A percentile compares a stretch with the other conserved stretches of the same genome.
phyloP scores from a whole-genome alignment of 805 yeast genomes.

The Schizosaccharomyces cryophilus region DNA sequence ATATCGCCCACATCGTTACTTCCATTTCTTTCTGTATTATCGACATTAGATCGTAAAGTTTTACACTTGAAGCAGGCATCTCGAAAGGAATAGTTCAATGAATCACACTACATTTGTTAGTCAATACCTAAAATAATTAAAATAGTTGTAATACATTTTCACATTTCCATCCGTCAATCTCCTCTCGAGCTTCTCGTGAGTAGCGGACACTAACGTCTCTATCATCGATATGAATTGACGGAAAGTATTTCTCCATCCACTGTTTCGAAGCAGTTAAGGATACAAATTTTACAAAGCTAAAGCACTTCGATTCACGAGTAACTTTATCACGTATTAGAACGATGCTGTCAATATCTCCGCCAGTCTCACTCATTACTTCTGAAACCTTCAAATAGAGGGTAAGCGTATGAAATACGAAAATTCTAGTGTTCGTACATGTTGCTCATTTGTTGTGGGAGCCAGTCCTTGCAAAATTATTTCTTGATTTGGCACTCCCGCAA shows the following conservation, averaged over 20 bases:
- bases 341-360: neutral
- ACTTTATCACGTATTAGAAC: neutral
- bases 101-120: neutral
- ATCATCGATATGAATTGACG: neutral
- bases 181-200: neutral
- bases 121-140: neutral
- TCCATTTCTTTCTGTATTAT: neutral
- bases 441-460: neutral
- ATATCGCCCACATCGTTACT: neutral
- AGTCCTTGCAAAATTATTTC: neutral
- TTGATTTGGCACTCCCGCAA: neutral
- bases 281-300: neutral
- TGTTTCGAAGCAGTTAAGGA: neutral
- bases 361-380: neutral
- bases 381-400: neutral
- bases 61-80: neutral
- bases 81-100: neutral
- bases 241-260: neutral
- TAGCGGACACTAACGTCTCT: neutral
- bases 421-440: neutral
- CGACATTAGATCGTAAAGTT: too few relatives aligned
- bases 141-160: neutral
- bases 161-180: neutral
- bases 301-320: neutral
- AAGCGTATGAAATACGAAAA: neutral